These are phyloP conservation scores for Priceomyces fermenticarens DNA, from an alignment of 805 yeast genomes.

Conservation along the genomic window DNA sequence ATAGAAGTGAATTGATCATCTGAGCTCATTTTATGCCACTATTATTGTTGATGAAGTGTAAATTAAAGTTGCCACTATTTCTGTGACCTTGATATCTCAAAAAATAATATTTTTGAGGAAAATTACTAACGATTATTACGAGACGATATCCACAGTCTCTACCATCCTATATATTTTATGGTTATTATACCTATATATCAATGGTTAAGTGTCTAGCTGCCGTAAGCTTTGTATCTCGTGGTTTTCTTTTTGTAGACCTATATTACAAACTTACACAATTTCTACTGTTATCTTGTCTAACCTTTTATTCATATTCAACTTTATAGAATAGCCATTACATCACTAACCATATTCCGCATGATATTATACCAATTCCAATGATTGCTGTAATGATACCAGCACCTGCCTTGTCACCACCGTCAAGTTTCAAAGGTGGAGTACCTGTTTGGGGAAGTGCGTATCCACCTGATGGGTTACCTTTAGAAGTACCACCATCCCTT, in stretches of 20 bases:
- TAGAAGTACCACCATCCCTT: constrained; percentile 65
- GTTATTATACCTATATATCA: too few relatives aligned
- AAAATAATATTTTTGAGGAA: neutral
- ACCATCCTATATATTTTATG: neutral
- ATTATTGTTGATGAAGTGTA: neutral
- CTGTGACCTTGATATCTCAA: neutral
- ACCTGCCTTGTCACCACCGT: constrained; percentile 71
- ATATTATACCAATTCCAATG: constrained; percentile 44
- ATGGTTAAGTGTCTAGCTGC: too few relatives aligned
- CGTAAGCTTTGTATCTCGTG: too few relatives aligned
- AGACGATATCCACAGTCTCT: neutral
- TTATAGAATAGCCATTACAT: constrained; percentile 6
- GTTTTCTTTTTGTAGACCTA: too few relatives aligned
- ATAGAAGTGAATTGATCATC: constrained; percentile 57
- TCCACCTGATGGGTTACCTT: constrained; percentile 71
- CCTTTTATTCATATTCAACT: neutral
- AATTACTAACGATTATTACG: neutral
- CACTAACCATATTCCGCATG: constrained; percentile 45
- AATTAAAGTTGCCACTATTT: constrained; percentile 3
- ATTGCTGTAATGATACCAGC: constrained; percentile 86
- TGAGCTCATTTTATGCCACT: constrained; percentile 16
- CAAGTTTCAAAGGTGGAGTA: constrained; percentile 39
- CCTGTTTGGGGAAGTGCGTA: constrained; percentile 37
- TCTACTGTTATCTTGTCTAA: neutral
- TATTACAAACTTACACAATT: too few relatives aligned